Evolutionary conservation across 768 basidiomycete genomes (phyloP).

Genomic region (Termitomyces sp.): DNA sequence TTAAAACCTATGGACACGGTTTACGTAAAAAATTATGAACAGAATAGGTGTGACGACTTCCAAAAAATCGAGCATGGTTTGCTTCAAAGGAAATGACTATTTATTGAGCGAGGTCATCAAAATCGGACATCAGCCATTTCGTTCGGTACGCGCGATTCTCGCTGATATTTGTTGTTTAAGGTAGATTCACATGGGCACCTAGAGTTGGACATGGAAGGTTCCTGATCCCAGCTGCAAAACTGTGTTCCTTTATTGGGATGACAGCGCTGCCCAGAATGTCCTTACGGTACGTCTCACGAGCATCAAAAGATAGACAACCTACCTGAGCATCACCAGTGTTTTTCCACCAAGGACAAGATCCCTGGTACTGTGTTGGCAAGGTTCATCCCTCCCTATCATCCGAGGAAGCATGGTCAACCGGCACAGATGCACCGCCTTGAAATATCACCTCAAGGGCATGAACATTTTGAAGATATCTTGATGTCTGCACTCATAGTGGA

Average conservation of each 20-base stretch:
- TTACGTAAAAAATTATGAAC: background rate
- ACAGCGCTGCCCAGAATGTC: constrained; percentile 27
- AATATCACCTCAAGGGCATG: constrained; percentile 38
- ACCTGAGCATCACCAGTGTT: constrained; percentile 29
- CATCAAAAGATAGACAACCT: background rate
- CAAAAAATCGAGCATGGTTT: constrained; percentile 32
- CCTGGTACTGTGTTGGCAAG: constrained; percentile 33
- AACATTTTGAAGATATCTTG: constrained; percentile 41
- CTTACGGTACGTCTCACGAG: constrained; percentile 25
- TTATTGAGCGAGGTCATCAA: constrained; percentile 35
- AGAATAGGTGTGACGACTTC: constrained; percentile 31
- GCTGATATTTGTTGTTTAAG: background rate
- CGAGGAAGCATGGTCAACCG: constrained; percentile 33
- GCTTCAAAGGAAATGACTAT: constrained; percentile 36
- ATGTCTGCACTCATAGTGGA: constrained; percentile 42
- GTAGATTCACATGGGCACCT: background rate
- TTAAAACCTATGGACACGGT: background rate
- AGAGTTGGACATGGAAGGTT: constrained; percentile 38
- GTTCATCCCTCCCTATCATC: constrained; percentile 35
- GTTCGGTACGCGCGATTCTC: constrained; percentile 24
- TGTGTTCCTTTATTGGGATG: constrained; percentile 34
- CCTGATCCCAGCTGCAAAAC: constrained; percentile 23
- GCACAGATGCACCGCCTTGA: constrained; percentile 34
- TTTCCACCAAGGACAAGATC: constrained; percentile 37
- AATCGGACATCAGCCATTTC: constrained; percentile 32